These are phyloP conservation scores for Trichosporon asahii DNA, from an alignment of 1,284 basidiomycete genomes.

Conservation along the genomic window DNA sequence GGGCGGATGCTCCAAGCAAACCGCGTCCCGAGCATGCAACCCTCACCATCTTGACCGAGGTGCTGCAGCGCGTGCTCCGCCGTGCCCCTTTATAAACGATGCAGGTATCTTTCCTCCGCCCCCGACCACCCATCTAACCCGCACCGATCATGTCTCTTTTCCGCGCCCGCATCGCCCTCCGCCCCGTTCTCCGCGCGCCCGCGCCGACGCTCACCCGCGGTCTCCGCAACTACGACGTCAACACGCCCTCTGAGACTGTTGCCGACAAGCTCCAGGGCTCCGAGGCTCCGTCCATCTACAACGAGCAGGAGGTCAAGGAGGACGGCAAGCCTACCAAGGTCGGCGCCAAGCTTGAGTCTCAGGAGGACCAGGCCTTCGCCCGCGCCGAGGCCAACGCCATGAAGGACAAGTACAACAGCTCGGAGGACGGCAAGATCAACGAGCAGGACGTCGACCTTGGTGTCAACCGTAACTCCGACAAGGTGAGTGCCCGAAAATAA, in stretches of 20 bases:
- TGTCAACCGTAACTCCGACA: neutral
- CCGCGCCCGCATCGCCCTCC: slow-evolving; percentile 8
- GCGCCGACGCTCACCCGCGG: slow-evolving; percentile 13
- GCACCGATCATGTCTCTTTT: neutral
- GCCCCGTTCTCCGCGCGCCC: slow-evolving; percentile 10
- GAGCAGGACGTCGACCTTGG: neutral
- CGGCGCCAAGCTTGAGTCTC: neutral
- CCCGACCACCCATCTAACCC: neutral
- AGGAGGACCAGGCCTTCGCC: neutral
- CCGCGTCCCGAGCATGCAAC: neutral
- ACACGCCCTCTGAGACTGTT: slow-evolving; percentile 9
- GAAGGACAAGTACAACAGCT: neutral
- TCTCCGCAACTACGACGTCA: slow-evolving; percentile 14
- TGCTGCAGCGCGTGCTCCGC: neutral
- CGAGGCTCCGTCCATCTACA: neutral
- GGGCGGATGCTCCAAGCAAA: neutral
- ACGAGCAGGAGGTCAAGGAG: neutral
- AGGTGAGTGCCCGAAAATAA: neutral
- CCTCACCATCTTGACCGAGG: neutral
- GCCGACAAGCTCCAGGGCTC: slow-evolving; percentile 7
- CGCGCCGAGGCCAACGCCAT: neutral
- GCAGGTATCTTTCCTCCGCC: neutral
- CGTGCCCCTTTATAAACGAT: neutral
- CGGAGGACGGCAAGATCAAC: neutral
- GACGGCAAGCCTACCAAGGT: too few relatives aligned